A percentile compares a stretch with the other conserved stretches of the same genome.
Evolutionary conservation across 2,329 filamentous ascomycete genomes (phyloP).

Genomic region (Phialemoniopsis sp.): DNA sequence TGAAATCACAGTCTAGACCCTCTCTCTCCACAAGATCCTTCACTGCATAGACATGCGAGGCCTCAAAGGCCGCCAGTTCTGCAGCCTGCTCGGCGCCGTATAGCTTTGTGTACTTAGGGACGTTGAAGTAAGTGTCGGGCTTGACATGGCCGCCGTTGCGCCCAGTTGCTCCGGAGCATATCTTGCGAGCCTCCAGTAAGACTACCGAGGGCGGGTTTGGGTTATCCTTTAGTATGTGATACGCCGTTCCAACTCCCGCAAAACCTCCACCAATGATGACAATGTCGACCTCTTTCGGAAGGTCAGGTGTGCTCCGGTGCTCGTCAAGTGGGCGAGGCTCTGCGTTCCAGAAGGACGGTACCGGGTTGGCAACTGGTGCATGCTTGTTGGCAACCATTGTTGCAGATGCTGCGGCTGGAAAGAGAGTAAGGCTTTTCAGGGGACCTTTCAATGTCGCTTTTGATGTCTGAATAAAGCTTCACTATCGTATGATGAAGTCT

Average conservation of each 20-base stretch:
- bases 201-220: constrained; percentile 15
- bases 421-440: too few relatives aligned
- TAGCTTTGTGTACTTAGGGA: constrained; percentile 6
- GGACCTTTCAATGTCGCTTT: too few relatives aligned
- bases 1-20: constrained; percentile 37
- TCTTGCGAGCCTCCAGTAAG: constrained; percentile 26
- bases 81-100: constrained; percentile 21
- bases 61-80: constrained; percentile 22
- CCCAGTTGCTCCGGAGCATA: constrained; percentile 31
- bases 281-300: constrained; percentile 36
- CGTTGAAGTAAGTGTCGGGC: constrained; percentile 10
- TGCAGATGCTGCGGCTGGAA: too few relatives aligned
- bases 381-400: too few relatives aligned
- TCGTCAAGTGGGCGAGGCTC: constrained; percentile 32
- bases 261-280: constrained; percentile 43
- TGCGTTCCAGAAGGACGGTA: constrained; percentile 36
- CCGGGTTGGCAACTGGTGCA: constrained; percentile 19
- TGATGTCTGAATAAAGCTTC: too few relatives aligned
- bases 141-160: constrained; percentile 20
- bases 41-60: constrained; percentile 20
- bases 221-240: constrained; percentile 26
- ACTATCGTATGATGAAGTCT: too few relatives aligned
- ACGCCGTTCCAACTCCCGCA: constrained; percentile 36
- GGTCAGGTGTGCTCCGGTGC: constrained; percentile 26
- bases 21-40: constrained; percentile 30